Evolutionary conservation across 345 rosid species (phyloP).

Genomic region (Hibiscus syriacus): DNA sequence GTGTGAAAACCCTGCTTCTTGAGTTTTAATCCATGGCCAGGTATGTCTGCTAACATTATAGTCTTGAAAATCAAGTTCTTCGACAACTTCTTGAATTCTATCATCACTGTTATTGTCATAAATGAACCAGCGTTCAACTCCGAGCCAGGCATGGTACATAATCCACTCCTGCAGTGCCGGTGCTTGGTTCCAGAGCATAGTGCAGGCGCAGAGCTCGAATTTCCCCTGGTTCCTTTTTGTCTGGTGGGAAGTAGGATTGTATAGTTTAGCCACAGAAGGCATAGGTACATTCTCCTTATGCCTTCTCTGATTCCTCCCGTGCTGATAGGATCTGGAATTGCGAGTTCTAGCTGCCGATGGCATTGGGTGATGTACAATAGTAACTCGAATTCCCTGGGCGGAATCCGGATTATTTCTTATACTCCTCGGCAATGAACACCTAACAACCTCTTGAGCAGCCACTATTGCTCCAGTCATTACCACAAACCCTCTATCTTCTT

Average conservation of each 20-base stretch:
- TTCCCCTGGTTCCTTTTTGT: conserved; percentile 25
- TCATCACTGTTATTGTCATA: conserved; percentile 98
- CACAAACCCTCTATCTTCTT: conserved; percentile 29
- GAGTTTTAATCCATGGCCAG: conserved; percentile 98
- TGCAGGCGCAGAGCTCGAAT: conserved; percentile 78
- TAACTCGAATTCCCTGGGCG: conserved; percentile 50
- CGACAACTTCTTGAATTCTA: conserved; percentile 40
- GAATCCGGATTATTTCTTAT: conserved; percentile 38
- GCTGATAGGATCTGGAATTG: neutral
- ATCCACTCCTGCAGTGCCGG: conserved; percentile 75
- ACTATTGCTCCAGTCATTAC: conserved; percentile 51
- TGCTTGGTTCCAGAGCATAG: conserved; percentile 96
- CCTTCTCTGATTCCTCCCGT: conserved; percentile 9
- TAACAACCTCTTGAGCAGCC: conserved; percentile 87
- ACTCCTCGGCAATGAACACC: conserved; percentile 71
- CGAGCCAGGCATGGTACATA: conserved; percentile 85
- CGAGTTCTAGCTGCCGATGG: conserved; percentile 18
- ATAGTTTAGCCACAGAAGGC: conserved; percentile 62
- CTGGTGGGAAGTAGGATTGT: conserved; percentile 14
- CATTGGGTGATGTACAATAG: conserved; percentile 15
- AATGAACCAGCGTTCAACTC: conserved; percentile 88
- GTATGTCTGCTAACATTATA: conserved; percentile 67
- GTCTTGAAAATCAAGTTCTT: conserved; percentile 42
- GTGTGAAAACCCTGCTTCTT: conserved; percentile 96
- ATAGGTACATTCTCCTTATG: conserved; percentile 19